Base-by-base conservation (phyloP, 257 asterid genomes). In the Scutellaria minor region DNA sequence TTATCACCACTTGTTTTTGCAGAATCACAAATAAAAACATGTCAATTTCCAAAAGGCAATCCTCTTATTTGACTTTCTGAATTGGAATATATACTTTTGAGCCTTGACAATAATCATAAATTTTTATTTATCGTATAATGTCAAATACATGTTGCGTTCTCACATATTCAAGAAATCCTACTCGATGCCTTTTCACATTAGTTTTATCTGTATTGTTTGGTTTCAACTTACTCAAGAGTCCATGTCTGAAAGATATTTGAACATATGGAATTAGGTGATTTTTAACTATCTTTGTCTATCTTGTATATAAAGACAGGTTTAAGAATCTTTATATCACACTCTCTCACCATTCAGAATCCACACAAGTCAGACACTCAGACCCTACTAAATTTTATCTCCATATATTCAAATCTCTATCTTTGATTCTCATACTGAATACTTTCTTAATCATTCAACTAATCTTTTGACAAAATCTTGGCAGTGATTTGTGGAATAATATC, bases 261-360 rank as follows among this genome's bases (percentile, higher is more conserved):
- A 47, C 9, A 22, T 27, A 31, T 24, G 27, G 44, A 61, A 31
- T 31, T 31, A 63, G 5, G 68, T 20, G 53, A 44, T 6, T 18
- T 42, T 40, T 63, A 37, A 58, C 40, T 40, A 61, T 46, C 37
- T 40, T 22, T 52, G 70, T 50, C 48, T 52, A 0, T 22, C 5
- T 70, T n/a, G 68, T 45, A 18, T 27, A 50, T 39, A 15, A 62
- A 27, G 66, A 53, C 66, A 73, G 24, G 20, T 3, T 22, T 24
- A 31, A 64, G 72, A 24, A 64, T 73, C 57, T 73, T 47, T 64
- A 24, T n/a, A 42, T 24, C 39, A 44, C 71, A 20, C 35, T 51
- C 11, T 63, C 61, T 59, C 59, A 45, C 59, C 46, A 61, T 18
- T 60, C 18, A 63, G 71, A 62, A 73, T 73, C 74, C 65, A 12